Evolutionary conservation across 108 stramenopile species (phyloP).

Genomic region (Craspedostauros australis): DNA sequence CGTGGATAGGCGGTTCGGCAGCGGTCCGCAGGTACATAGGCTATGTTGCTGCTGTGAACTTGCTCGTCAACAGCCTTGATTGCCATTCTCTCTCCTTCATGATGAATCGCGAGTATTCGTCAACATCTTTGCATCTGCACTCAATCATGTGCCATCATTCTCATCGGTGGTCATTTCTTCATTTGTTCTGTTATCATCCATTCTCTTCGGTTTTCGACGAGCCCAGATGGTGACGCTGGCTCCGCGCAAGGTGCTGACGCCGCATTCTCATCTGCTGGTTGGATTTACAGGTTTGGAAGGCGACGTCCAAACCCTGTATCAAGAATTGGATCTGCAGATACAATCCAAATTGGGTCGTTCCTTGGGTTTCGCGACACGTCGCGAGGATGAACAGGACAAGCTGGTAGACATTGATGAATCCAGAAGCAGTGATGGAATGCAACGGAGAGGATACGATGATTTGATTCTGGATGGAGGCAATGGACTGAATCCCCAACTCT

Average conservation of each 20-base stretch:
- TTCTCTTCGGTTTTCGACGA: too few relatives aligned
- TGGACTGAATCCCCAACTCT: too few relatives aligned
- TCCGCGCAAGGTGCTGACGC: constrained; percentile 31
- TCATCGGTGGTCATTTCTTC: background rate
- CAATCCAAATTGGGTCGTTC: constrained; percentile 35
- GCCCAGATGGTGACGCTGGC: constrained; percentile 34
- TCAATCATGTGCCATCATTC: too few relatives aligned
- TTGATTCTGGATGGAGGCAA: too few relatives aligned
- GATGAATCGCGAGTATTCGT: background rate
- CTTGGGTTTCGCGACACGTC: constrained; percentile 32
- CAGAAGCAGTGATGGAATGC: background rate
- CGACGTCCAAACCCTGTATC: constrained; percentile 64
- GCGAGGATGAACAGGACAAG: too few relatives aligned
- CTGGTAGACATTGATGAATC: too few relatives aligned
- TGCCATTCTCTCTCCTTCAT: background rate
- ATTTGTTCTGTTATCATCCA: too few relatives aligned
- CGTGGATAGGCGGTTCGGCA: constrained; percentile 75
- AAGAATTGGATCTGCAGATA: constrained; percentile 45
- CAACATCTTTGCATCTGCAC: constrained; percentile 3
- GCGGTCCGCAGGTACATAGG: constrained; percentile 46
- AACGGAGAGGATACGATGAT: constrained; percentile 10
- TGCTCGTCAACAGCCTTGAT: too few relatives aligned
- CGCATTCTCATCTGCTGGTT: constrained; percentile 36
- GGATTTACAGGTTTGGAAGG: constrained; percentile 78
- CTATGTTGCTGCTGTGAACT: background rate